These are phyloP conservation scores for Colletotrichum lini DNA, from an alignment of 2,329 filamentous ascomycete species.

Conservation along the genomic window DNA sequence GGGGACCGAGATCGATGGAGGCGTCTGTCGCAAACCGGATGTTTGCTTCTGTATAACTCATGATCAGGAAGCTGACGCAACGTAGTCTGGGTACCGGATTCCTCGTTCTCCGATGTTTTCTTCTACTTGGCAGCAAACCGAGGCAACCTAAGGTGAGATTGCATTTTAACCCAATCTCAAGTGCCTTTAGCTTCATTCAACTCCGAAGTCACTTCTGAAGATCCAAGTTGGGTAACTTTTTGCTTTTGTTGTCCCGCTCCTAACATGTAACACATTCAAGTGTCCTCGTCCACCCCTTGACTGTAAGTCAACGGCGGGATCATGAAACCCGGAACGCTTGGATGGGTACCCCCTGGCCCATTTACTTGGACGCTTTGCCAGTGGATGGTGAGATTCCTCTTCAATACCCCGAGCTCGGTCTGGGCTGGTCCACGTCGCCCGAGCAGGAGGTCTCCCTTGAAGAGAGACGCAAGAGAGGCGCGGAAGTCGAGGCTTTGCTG, in stretches of 20 bases:
- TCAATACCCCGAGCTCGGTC: constrained; percentile 51
- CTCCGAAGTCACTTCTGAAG: too few species aligned
- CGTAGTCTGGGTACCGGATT: constrained; percentile 52
- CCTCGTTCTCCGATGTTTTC: constrained; percentile 53
- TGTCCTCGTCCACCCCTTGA: constrained; percentile 52
- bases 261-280: constrained; percentile 36
- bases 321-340: constrained; percentile 52
- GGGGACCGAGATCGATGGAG: too few species aligned
- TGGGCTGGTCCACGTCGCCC: constrained; percentile 49
- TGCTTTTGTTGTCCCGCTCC: not conserved
- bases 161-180: too few species aligned
- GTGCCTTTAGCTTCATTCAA: too few species aligned
- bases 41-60: not conserved
- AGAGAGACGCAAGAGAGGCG: constrained; percentile 49
- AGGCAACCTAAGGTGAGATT: constrained; percentile 48
- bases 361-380: constrained; percentile 50
- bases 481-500: constrained; percentile 49
- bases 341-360: constrained; percentile 53
- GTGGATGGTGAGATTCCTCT: constrained; percentile 47
- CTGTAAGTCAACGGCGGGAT: constrained; percentile 49
- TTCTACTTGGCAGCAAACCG: constrained; percentile 52
- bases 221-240: not conserved
- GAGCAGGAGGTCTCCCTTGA: constrained; percentile 50
- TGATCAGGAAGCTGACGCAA: not conserved
- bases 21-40: too few species aligned